Evolutionary conservation across 2,329 filamentous ascomycete species (phyloP), one percentile per base, ranked within the genome.

Genomic region (Diaporthe helianthi): DNA sequence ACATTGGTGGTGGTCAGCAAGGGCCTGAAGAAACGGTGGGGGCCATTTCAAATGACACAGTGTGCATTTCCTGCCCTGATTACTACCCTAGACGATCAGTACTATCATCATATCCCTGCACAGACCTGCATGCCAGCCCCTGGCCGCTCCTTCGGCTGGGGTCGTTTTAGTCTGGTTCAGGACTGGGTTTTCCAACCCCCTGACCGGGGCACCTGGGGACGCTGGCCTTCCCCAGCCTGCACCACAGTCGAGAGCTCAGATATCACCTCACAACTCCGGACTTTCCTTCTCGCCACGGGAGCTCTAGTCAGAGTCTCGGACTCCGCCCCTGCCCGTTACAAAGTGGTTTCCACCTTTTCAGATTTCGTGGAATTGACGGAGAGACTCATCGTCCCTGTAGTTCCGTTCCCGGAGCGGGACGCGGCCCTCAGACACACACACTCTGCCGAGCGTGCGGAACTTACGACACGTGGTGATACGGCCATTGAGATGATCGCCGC

Each of bases 171-270:
- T 36, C 44, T 36, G 13, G 12, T 33, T 36, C n/a, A 12, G 44
- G 44, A 29, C 44, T 46, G 19, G 47, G 36, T 49, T 63, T 61
- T 47, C n/a, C 41, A 33, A 47, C 44, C 58, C 58, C 58, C 58
- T 63, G 58, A 63, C 58, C 44, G 58, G 58, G 55, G 55, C 44
- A 63, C 58, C 44, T 41, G 58, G 55, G 55, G 41, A 33, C 17
- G 29, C n/a, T n/a, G n/a, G n/a, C n/a, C n/a, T 26, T 31, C 9
- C 55, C 58, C 58, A 29, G 19, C 36, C 58, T 36, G 44, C 29
- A 46, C 55, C 55, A 22, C 41, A 63, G 12, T 22, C 22, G 44
- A 36, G 58, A 49, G 19, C 58, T 49, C 44, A 49, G 44, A 36
- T 29, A 63, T 63, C 58, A 24, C 58, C 41, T 49, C 41, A 8